Evolutionary conservation across 345 rosid genomes (phyloP).

Genomic region (Ricinus communis): DNA sequence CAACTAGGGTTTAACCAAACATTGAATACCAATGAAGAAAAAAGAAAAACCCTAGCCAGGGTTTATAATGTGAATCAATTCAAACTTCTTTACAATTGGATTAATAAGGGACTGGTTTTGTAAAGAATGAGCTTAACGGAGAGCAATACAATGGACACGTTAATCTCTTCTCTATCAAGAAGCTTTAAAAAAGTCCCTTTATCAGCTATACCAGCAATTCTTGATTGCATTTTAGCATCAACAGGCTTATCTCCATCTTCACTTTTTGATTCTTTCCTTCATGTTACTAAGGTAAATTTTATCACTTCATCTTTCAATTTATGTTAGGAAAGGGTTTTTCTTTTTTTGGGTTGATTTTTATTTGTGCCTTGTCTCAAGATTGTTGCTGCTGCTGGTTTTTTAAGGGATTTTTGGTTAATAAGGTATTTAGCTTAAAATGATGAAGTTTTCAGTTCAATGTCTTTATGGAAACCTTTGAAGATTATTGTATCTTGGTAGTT

Average conservation of each 20-base stretch:
- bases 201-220: constrained; percentile 69
- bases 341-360: neutral
- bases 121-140: constrained; percentile 21
- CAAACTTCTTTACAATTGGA: neutral
- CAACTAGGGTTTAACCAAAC: constrained; percentile 15
- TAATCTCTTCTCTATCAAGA: constrained; percentile 52
- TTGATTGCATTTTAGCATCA: constrained; percentile 78
- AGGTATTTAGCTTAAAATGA: neutral
- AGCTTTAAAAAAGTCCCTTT: constrained; percentile 66
- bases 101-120: too few relatives aligned
- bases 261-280: constrained; percentile 44
- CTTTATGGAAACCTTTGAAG: neutral
- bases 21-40: neutral
- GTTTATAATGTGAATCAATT: constrained; percentile 13
- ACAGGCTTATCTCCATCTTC: constrained; percentile 53
- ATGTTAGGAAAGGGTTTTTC: neutral
- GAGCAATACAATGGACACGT: constrained; percentile 35
- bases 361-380: neutral
- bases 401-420: neutral
- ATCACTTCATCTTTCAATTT: constrained; percentile 1
- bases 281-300: constrained; percentile 36
- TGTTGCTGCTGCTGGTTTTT: too few relatives aligned
- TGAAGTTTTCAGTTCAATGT: neutral
- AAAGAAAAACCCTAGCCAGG: constrained; percentile 1
- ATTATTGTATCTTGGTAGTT: neutral